These are phyloP conservation scores for Zymoseptoria passerinii DNA, from an alignment of 2,329 filamentous ascomycete genomes.

Conservation along the genomic window DNA sequence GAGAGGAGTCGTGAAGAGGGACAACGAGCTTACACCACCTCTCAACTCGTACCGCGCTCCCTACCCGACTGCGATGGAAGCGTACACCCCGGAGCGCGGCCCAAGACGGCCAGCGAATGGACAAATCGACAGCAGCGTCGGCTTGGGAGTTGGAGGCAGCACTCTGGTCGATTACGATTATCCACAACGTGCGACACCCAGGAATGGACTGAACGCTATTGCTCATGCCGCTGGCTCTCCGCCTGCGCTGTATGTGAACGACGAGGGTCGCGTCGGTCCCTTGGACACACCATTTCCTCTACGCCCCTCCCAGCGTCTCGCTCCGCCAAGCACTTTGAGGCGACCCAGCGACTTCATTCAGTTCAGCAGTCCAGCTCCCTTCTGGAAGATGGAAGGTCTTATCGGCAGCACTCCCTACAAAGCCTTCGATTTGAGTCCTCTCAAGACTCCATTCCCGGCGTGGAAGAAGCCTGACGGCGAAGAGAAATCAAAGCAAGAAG, in stretches of 20 bases:
- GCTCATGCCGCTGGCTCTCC: constrained; percentile 31
- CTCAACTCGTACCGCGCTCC: constrained; percentile 31
- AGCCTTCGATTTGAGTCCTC: constrained; percentile 32
- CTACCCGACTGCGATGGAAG: constrained; percentile 43
- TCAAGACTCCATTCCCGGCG: constrained; percentile 31
- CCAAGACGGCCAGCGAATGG: constrained; percentile 32
- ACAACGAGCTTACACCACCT: constrained; percentile 36
- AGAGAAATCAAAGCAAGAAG: constrained; percentile 9
- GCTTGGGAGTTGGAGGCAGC: constrained; percentile 27
- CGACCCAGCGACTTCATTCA: constrained; percentile 79
- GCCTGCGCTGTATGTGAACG: constrained; percentile 31
- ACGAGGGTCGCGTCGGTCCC: constrained; percentile 28
- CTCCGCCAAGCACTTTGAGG: constrained; percentile 71
- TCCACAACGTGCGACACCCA: constrained; percentile 25
- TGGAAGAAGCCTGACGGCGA: constrained; percentile 23
- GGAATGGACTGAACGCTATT: constrained; percentile 28
- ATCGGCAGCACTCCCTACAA: constrained; percentile 59
- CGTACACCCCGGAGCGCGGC: constrained; percentile 48
- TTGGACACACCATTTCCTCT: constrained; percentile 33
- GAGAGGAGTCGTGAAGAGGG: constrained; percentile 37
- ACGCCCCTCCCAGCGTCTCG: constrained; percentile 51
- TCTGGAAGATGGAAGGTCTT: constrained; percentile 79
- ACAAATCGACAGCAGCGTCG: constrained; percentile 16
- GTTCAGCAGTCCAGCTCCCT: constrained; percentile 74
- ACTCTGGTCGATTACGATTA: constrained; percentile 22